Evolutionary conservation across 345 rosid species (phyloP).

Genomic region (Gossypium stocksii): DNA sequence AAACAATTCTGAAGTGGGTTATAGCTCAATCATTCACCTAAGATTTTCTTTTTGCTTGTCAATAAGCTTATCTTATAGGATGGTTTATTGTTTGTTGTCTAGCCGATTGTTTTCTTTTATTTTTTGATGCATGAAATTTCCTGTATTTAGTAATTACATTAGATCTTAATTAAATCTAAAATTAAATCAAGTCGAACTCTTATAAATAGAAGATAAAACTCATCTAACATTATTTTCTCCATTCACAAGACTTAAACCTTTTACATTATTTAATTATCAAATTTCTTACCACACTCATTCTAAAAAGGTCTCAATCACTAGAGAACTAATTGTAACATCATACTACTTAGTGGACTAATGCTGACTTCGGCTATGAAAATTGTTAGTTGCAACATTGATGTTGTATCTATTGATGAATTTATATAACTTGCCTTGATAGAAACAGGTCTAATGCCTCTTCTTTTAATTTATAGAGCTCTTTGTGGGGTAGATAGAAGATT

Average conservation of each 20-base stretch:
- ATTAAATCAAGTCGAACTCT: accelerated
- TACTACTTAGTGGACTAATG: slow-evolving; percentile 33
- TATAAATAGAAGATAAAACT: too few relatives aligned
- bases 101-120: slow-evolving; percentile 16
- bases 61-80: not conserved
- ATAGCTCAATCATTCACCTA: slow-evolving; percentile 20
- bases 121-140: accelerated
- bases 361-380: slow-evolving; percentile 34
- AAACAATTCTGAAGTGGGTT: not conserved
- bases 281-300: too few relatives aligned
- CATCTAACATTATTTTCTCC: too few relatives aligned
- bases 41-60: slow-evolving; percentile 16
- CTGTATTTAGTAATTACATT: too few relatives aligned
- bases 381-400: slow-evolving; percentile 20
- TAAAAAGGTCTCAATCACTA: not conserved
- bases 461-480: not conserved
- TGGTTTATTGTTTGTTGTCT: slow-evolving; percentile 22
- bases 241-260: too few relatives aligned
- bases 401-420: slow-evolving; percentile 18
- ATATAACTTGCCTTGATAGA: slow-evolving; percentile 23
- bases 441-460: slow-evolving; percentile 13
- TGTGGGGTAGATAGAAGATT: slow-evolving; percentile 9
- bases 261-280: too few relatives aligned
- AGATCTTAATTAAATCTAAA: too few relatives aligned
- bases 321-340: slow-evolving; percentile 29